Conservation (phyloP, 352 stramenopile species). For the Aphanomyces cochlioides region DNA sequence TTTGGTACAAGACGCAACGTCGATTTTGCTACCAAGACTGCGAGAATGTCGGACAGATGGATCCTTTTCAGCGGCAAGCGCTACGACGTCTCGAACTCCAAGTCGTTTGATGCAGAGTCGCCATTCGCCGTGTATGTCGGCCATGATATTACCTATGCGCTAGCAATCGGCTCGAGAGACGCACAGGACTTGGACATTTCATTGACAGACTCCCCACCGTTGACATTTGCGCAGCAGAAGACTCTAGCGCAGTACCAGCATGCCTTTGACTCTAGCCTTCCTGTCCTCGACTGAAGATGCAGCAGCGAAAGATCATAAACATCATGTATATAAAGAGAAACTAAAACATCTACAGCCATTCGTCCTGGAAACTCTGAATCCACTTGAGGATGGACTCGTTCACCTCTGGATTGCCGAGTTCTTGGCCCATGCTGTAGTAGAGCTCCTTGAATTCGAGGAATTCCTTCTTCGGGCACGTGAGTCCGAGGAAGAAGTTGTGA, state of each 20-base stretch:
- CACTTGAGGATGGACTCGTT: conserved; percentile 19
- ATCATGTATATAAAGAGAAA: background rate
- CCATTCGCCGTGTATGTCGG: conserved; percentile 22
- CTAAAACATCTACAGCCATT: background rate
- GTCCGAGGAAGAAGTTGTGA: conserved; percentile 14
- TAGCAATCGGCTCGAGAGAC: conserved; percentile 14
- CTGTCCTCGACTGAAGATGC: background rate
- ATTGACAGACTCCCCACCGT: background rate
- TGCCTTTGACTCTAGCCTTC: conserved; percentile 4
- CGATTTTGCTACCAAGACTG: background rate
- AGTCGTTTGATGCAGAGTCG: background rate
- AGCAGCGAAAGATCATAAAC: too few species aligned
- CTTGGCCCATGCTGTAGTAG: conserved; percentile 8
- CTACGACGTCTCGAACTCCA: conserved; percentile 15
- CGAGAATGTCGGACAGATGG: background rate
- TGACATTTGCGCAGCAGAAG: conserved; percentile 25
- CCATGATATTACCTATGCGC: conserved; percentile 22
- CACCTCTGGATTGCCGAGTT: conserved; percentile 13
- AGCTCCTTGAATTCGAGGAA: conserved; percentile 27
- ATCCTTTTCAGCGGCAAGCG: conserved; percentile 25
- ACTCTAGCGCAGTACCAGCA: conserved; percentile 16
- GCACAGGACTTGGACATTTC: conserved; percentile 8
- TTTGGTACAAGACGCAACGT: conserved; percentile 2
- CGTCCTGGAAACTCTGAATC: conserved; percentile 14
- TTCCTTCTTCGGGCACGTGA: conserved; percentile 18